Evolutionary conservation across 495 filamentous ascomycete genomes (phyloP).

Genomic region (Sporormia fimetaria): DNA sequence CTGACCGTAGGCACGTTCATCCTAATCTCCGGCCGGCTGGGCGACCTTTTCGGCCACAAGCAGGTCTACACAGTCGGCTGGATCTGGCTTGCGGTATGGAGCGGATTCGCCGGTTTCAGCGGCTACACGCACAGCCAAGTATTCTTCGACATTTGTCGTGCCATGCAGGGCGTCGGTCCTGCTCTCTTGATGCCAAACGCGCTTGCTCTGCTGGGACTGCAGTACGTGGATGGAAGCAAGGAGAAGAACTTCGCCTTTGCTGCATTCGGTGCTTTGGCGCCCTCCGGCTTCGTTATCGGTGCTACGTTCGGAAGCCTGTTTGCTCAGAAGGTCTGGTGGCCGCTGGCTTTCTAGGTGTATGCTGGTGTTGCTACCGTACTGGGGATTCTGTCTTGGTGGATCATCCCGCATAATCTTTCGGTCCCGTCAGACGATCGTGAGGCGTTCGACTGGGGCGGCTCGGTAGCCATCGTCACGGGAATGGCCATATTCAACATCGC

Average conservation of each 20-base stretch:
- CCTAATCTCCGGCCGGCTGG: constrained; percentile 19
- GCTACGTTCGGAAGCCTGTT: constrained; percentile 9
- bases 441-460: constrained; percentile 24
- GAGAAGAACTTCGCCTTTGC: constrained; percentile 21
- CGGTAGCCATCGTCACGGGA: constrained; percentile 24
- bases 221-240: constrained; percentile 27
- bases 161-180: constrained; percentile 43
- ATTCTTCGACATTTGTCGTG: constrained; percentile 40
- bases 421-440: neutral
- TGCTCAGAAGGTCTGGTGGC: constrained; percentile 16
- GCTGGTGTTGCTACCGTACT: constrained; percentile 5
- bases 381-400: constrained; percentile 7
- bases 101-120: constrained; percentile 15
- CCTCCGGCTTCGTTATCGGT: constrained; percentile 10
- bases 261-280: constrained; percentile 20
- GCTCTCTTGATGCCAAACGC: constrained; percentile 43
- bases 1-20: constrained; percentile 26
- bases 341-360: constrained; percentile 19
- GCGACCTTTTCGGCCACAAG: constrained; percentile 26
- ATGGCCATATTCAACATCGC: constrained; percentile 40
- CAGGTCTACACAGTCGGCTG: constrained; percentile 17
- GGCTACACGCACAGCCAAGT: constrained; percentile 31
- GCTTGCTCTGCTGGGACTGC: constrained; percentile 38
- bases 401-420: constrained; percentile 21
- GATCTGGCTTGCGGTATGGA: constrained; percentile 20